Percentiles rank a stretch among this genome's conserved stretches.
phyloP scores from a whole-genome alignment of 495 filamentous ascomycete species.

The Talaromyces wortmannii region DNA sequence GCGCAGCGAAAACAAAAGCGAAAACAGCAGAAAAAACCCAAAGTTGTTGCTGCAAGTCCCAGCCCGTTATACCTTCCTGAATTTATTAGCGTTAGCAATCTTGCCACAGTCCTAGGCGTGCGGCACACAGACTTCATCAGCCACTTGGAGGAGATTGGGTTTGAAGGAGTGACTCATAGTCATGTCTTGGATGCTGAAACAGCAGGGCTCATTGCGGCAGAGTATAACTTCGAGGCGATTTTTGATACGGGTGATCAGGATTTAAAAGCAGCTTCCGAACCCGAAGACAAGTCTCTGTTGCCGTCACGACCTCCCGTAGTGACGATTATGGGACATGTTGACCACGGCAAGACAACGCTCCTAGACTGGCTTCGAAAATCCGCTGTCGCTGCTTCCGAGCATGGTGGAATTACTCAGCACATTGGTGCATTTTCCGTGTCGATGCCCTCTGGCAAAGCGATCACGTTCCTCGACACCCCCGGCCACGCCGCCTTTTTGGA shows the following conservation, averaged over 20 bases:
- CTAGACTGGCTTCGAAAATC: slow-evolving; percentile 92
- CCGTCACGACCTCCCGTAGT: slow-evolving; percentile 85
- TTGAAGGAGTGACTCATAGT: slow-evolving; percentile 70
- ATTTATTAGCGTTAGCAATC: slow-evolving; percentile 78
- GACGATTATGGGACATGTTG: slow-evolving; percentile 99
- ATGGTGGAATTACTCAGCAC: slow-evolving; percentile 97
- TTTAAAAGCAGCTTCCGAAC: slow-evolving; percentile 59
- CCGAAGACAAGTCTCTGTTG: slow-evolving; percentile 62
- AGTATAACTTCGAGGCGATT: slow-evolving; percentile 89
- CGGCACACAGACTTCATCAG: slow-evolving; percentile 62
- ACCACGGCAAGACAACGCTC: slow-evolving; percentile 97
- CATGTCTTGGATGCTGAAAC: slow-evolving; percentile 86
- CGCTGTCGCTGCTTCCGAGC: slow-evolving; percentile 81
- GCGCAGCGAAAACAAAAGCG: slow-evolving; percentile 28
- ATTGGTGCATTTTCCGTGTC: slow-evolving; percentile 97
- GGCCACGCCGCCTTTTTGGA: slow-evolving; percentile 92
- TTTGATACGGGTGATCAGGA: slow-evolving; percentile 67
- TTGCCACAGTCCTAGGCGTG: slow-evolving; percentile 72
- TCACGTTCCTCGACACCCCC: slow-evolving; percentile 97
- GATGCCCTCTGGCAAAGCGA: slow-evolving; percentile 75
- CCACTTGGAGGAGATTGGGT: slow-evolving; percentile 74
- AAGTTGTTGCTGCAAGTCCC: slow-evolving; percentile 30
- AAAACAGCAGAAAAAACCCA: slow-evolving; percentile 40
- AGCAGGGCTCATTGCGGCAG: slow-evolving; percentile 81
- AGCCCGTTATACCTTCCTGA: slow-evolving; percentile 77